Base-by-base conservation (phyloP, 1,284 basidiomycete species). In the Anthracocystis panici-leucophaei region DNA sequence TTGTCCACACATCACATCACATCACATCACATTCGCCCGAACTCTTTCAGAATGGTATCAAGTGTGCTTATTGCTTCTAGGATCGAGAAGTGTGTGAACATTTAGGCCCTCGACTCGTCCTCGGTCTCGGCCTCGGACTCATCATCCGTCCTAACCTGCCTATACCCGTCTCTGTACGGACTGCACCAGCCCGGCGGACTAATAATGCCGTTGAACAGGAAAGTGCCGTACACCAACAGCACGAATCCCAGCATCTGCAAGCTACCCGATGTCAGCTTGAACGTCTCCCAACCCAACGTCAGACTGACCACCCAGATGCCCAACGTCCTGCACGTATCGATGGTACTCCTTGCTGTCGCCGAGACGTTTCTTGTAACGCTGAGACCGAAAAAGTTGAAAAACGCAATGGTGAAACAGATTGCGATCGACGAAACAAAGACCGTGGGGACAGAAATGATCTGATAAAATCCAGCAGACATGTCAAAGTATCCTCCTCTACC, bases 361-460 rank as follows among this genome's bases (percentile, higher is more conserved):
- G 82, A 84, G 18, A 87, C 79, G 40, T 74, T 81, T 7, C 80
- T 90, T 9, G 96, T 99, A 61, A 99, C 94, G 83, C 91, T 93
- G 48, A 98, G 87, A 6, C 96, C 95, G 81, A 95, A 97, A 86
- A 91, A 95, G 87, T 99, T 99, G 90, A 96, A 99, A 25, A 95
- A 87, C n/a, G 93, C 89, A 75, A 98, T 98, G 53, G 77, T 79
- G 45, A 75, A 71, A 74, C 83, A 85, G 60, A 87, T 87, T 12
- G 90, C 91, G 51, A 96, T 84, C 18, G 90, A 91, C 52, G 91
- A 91, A 84, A 90, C 90, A 50, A 94, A 88, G 25, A 99, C 94
- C 18, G 89, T 86, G 0, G 92, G 91, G 38, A 91, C 92, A 79
- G 90, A 86, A 67, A 94, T 88, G 88, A 96, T 94, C 87, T 99